A percentile compares a stretch with the other conserved stretches of the same genome.
phyloP scores from a whole-genome alignment of 2,329 filamentous ascomycete species.

The Cladophialophora yegresii region DNA sequence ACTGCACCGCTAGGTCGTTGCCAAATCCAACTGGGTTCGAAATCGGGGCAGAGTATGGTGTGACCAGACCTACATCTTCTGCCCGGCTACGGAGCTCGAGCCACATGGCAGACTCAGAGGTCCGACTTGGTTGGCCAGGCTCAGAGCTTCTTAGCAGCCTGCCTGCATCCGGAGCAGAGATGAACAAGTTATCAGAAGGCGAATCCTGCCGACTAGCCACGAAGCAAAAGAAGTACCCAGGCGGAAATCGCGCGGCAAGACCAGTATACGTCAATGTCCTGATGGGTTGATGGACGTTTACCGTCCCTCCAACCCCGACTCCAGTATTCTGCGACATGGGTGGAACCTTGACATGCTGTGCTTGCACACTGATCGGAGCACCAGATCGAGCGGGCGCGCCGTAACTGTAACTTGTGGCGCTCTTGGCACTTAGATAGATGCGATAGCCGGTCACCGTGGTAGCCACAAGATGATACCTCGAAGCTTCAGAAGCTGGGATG shows the following conservation, averaged over 20 bases:
- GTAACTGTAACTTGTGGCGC: conserved; percentile 72
- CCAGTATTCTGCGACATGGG: conserved; percentile 53
- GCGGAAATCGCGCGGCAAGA: conserved; percentile 64
- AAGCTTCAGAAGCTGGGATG: conserved; percentile 71
- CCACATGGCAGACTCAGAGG: conserved; percentile 78
- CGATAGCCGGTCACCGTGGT: conserved; percentile 88
- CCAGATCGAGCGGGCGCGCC: conserved; percentile 61
- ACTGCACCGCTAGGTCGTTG: conserved; percentile 95
- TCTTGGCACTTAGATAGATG: conserved; percentile 87
- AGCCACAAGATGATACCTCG: conserved; percentile 65
- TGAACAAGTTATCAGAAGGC: conserved; percentile 70
- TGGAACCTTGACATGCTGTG: conserved; percentile 95
- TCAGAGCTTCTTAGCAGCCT: conserved; percentile 65
- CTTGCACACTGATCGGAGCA: conserved; percentile 90
- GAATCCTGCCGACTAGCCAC: conserved; percentile 63
- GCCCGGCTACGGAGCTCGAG: conserved; percentile 72
- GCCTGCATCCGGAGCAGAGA: conserved; percentile 84
- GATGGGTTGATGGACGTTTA: conserved; percentile 54
- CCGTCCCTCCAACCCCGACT: conserved; percentile 40
- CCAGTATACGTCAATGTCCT: conserved; percentile 47
- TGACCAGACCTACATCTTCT: conserved; percentile 77
- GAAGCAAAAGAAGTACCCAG: conserved; percentile 89
- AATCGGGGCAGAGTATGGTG: conserved; percentile 69
- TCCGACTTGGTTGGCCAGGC: conserved; percentile 59
- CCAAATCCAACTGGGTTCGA: conserved; percentile 76